phyloP scores from a whole-genome alignment of 2,329 filamentous ascomycete genomes.

The Fusarium tricinctum region DNA sequence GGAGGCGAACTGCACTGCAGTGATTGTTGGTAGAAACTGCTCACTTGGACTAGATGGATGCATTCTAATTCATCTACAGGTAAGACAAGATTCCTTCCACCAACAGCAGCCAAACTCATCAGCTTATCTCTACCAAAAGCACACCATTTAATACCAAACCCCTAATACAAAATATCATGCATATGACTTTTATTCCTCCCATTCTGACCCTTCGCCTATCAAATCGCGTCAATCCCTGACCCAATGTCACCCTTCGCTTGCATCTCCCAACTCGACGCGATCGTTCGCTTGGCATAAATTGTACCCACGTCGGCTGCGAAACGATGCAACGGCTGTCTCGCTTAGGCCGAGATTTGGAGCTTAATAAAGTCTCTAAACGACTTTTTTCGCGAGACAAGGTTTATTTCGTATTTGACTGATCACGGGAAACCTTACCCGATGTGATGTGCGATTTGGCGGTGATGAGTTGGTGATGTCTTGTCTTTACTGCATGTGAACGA shows the following conservation, averaged over 20 bases:
- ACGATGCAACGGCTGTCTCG: constrained; percentile 43
- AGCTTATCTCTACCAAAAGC: background rate
- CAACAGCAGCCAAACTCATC: background rate
- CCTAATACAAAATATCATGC: background rate
- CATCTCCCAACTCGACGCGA: constrained; percentile 3
- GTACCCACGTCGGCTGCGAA: constrained; percentile 47
- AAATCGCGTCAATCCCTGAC: background rate
- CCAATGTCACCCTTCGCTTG: constrained; percentile 13
- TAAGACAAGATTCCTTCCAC: background rate
- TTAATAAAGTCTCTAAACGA: constrained; percentile 21
- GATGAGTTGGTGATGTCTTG: no score
- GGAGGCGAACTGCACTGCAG: constrained; percentile 3
- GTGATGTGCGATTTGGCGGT: no score
- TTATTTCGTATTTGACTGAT: constrained; percentile 22
- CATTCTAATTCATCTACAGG: background rate
- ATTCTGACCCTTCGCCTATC: constrained; percentile 32
- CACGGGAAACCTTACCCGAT: constrained; percentile 3
- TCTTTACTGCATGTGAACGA: no score
- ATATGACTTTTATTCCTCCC: background rate
- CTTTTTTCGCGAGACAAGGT: constrained; percentile 16
- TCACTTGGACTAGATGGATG: background rate
- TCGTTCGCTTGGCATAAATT: constrained; percentile 15
- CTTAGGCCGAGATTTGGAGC: constrained; percentile 26
- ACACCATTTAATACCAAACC: no score
- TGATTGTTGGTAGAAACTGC: background rate